A percentile compares a stretch with the other conserved stretches of the same genome.
Evolutionary conservation across 306 rosid species (phyloP).

Genomic region (Begonia fuchsioides): DNA sequence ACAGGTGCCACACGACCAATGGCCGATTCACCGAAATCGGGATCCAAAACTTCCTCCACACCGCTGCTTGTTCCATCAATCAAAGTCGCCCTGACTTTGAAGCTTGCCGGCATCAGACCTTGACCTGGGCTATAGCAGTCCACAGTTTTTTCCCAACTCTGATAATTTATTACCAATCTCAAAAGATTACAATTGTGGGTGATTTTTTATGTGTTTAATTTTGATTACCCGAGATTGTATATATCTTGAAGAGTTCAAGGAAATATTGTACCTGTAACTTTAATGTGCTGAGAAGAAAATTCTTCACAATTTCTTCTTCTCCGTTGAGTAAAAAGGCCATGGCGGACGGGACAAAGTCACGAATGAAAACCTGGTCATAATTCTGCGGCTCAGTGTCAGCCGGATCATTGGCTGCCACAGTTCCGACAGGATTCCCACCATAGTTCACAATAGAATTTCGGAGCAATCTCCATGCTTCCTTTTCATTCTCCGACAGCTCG

Average conservation of each 20-base stretch:
- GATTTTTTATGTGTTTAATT: background rate
- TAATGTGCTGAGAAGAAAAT: slow-evolving; percentile 78
- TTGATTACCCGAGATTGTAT: background rate
- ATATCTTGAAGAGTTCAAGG: too few relatives aligned
- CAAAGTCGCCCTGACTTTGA: slow-evolving; percentile 52
- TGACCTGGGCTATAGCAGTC: slow-evolving; percentile 92
- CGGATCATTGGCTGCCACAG: slow-evolving; percentile 76
- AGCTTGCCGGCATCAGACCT: slow-evolving; percentile 94
- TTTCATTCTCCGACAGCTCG: slow-evolving; percentile 40
- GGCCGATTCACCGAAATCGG: slow-evolving; percentile 95
- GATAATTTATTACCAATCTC: background rate
- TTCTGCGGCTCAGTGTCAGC: slow-evolving; percentile 58
- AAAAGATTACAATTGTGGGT: too few relatives aligned
- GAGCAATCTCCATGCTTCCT: slow-evolving; percentile 77
- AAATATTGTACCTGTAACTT: slow-evolving; percentile 54
- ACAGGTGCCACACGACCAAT: slow-evolving; percentile 94
- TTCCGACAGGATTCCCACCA: slow-evolving; percentile 75
- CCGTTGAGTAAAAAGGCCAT: slow-evolving; percentile 86
- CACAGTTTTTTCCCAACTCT: slow-evolving; percentile 90
- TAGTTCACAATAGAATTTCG: slow-evolving; percentile 49
- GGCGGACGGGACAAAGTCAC: slow-evolving; percentile 80
- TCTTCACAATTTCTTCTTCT: slow-evolving; percentile 70
- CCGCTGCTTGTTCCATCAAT: slow-evolving; percentile 61
- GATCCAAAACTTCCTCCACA: slow-evolving; percentile 76
- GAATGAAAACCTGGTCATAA: slow-evolving; percentile 82